Conservation (phyloP, 116 monocot genomes). For the Papilionanthe hybrid region DNA sequence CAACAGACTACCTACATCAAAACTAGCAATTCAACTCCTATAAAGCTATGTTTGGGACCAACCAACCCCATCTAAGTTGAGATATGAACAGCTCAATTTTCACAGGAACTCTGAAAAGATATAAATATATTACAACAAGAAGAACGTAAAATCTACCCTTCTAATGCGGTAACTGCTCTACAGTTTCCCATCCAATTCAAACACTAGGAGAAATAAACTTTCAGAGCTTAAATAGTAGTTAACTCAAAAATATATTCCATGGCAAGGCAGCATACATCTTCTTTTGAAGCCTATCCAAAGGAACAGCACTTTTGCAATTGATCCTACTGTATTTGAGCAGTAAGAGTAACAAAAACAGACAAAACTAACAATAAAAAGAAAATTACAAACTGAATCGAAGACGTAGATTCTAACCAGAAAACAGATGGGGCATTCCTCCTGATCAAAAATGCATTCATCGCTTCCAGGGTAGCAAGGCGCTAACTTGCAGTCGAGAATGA, state of each 20-base stretch:
- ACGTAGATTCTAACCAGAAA: constrained; percentile 37
- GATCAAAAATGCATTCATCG: constrained; percentile 35
- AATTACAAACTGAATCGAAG: background rate
- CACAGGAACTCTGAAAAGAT: background rate
- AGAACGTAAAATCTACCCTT: background rate
- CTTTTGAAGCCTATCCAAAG: background rate
- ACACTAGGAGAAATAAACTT: background rate
- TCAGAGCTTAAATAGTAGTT: background rate
- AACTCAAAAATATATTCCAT: background rate
- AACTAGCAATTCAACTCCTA: background rate
- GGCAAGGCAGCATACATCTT: background rate
- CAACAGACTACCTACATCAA: background rate
- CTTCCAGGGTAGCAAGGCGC: constrained; percentile 58
- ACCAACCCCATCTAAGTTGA: background rate
- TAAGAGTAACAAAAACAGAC: background rate
- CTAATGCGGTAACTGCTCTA: background rate
- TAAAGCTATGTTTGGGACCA: background rate
- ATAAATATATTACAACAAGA: background rate
- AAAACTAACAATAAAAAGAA: constrained; percentile 6
- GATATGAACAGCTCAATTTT: background rate
- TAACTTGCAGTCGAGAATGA: constrained; percentile 58
- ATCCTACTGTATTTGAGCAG: background rate
- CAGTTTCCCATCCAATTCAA: constrained; percentile 5
- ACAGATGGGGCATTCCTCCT: constrained; percentile 72
- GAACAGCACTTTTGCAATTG: background rate